Conservation (phyloP, 768 basidiomycete genomes). For the Amanita fuliginea region DNA sequence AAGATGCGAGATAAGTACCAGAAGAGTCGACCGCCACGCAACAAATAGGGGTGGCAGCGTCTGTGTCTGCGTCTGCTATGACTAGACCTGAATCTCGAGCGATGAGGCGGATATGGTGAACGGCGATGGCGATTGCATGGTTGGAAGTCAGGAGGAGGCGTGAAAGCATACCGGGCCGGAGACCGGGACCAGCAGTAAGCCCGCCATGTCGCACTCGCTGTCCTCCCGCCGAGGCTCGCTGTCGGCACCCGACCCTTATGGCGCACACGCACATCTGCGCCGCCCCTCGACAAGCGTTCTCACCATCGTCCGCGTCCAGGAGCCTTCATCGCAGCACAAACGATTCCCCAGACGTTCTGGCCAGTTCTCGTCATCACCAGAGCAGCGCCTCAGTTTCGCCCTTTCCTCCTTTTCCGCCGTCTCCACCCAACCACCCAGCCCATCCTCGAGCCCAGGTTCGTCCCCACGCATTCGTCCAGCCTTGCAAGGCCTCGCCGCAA, state of each 20-base stretch:
- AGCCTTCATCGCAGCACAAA: conserved; percentile 9
- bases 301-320: conserved; percentile 59
- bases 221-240: conserved; percentile 55
- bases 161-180: conserved; percentile 15
- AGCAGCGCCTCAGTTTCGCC: conserved; percentile 36
- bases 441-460: conserved; percentile 20
- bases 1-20: conserved; percentile 42
- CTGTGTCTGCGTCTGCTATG: conserved; percentile 4
- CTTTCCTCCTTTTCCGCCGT: conserved; percentile 46
- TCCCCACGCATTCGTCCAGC: conserved; percentile 39
- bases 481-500: conserved; percentile 22
- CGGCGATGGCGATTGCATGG: conserved; percentile 36
- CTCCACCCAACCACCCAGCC: conserved; percentile 14
- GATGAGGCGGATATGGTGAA: conserved; percentile 53
- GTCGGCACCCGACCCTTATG: conserved; percentile 61
- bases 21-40: conserved; percentile 41
- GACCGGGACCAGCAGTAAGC: not conserved
- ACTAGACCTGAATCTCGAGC: conserved; percentile 35
- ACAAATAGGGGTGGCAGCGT: conserved; percentile 44
- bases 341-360: not conserved
- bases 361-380: conserved; percentile 13
- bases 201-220: conserved; percentile 17
- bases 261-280: conserved; percentile 34
- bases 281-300: conserved; percentile 51
- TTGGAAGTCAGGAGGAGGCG: conserved; percentile 27